A percentile compares a stretch with the other conserved stretches of the same genome.
Evolutionary conservation across 495 filamentous ascomycete species (phyloP).

Genomic region (Neurospora sp.): DNA sequence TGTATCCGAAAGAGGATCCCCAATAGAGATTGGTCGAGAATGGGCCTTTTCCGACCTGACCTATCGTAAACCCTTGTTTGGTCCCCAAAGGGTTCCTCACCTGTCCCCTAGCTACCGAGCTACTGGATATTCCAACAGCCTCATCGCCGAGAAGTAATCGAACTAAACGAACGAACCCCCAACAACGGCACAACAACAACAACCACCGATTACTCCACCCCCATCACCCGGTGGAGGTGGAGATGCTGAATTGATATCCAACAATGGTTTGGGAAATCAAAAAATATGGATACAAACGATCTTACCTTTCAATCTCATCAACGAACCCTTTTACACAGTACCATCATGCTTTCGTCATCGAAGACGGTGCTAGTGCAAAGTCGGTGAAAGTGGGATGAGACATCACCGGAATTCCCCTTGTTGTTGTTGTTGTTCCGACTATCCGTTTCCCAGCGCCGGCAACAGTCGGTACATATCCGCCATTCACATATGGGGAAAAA

Average conservation of each 20-base stretch:
- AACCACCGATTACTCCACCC: not conserved
- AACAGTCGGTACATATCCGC: not conserved
- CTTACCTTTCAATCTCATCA: not conserved
- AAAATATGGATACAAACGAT: not conserved
- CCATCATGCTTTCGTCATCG: not conserved
- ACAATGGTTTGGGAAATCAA: not conserved
- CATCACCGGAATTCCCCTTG: not conserved
- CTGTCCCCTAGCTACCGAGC: not conserved
- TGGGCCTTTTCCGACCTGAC: not conserved
- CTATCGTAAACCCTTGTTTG: not conserved
- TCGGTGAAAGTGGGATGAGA: not conserved
- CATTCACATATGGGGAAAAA: not conserved
- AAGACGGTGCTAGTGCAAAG: not conserved
- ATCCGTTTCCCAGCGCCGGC: not conserved
- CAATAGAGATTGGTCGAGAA: not conserved
- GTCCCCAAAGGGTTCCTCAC: not conserved
- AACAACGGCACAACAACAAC: not conserved
- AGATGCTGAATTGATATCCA: not conserved
- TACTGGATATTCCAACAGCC: not conserved
- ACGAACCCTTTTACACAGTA: not conserved
- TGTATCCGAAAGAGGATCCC: not conserved
- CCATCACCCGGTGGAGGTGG: not conserved
- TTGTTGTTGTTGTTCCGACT: not conserved
- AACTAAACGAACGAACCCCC: not conserved
- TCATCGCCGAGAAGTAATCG: not conserved